These are phyloP conservation scores for Gyrodon lividus DNA, from an alignment of 768 basidiomycete genomes.

Conservation along the genomic window DNA sequence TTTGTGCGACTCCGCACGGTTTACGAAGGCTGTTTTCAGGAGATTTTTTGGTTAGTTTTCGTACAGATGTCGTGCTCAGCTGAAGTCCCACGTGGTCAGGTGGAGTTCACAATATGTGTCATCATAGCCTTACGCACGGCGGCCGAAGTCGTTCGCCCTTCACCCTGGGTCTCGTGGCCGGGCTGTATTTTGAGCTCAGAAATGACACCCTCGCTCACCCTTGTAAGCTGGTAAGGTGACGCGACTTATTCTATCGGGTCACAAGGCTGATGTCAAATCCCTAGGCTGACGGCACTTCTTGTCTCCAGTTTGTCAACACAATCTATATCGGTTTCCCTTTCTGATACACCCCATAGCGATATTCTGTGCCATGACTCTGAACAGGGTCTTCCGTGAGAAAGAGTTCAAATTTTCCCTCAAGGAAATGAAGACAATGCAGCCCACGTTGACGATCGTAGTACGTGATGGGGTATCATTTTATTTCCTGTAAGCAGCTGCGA, in stretches of 20 bases:
- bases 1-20: neutral
- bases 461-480: slow-evolving; percentile 15
- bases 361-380: slow-evolving; percentile 20
- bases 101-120: slow-evolving; percentile 13
- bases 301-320: slow-evolving; percentile 16
- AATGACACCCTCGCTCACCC: slow-evolving; percentile 16
- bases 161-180: slow-evolving; percentile 12
- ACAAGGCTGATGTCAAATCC: slow-evolving; percentile 1
- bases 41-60: slow-evolving; percentile 16
- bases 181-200: slow-evolving; percentile 14
- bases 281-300: slow-evolving; percentile 17
- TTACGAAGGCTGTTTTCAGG: slow-evolving; percentile 2
- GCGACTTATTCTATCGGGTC: neutral
- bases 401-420: neutral
- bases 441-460: slow-evolving; percentile 8
- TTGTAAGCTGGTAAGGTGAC: slow-evolving; percentile 20
- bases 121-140: slow-evolving; percentile 17
- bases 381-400: neutral
- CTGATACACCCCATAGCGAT: slow-evolving; percentile 11
- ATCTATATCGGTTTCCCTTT: neutral
- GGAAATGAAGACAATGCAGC: neutral
- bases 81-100: slow-evolving; percentile 3
- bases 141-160: slow-evolving; percentile 13
- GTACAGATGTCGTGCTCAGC: neutral
- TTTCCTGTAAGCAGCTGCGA: slow-evolving; percentile 12